phyloP scores from a whole-genome alignment of 305 asterid species.

The Fraxinus ornus region DNA sequence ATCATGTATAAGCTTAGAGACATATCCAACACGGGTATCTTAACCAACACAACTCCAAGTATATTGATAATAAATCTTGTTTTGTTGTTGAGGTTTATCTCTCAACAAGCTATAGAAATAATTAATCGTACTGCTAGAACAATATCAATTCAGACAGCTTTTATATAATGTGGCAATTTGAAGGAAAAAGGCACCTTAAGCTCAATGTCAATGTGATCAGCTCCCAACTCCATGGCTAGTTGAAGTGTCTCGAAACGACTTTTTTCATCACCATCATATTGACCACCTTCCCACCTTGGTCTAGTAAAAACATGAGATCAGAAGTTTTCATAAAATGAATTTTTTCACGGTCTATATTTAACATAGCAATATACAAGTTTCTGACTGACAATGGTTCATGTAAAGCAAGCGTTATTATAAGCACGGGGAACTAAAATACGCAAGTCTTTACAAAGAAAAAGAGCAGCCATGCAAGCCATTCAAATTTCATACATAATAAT shows the following conservation, averaged over 20 bases:
- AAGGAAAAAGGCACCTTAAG: constrained; percentile 58
- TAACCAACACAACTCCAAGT: neutral
- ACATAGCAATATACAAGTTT: neutral
- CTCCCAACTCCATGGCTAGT: constrained; percentile 92
- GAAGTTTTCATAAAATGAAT: constrained; percentile 10
- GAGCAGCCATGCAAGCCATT: neutral
- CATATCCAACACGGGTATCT: too few relatives aligned
- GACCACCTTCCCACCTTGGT: constrained; percentile 98
- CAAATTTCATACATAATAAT: neutral
- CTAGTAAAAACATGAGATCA: constrained; percentile 37
- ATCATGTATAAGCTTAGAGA: neutral
- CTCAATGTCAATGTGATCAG: constrained; percentile 94
- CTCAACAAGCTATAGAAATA: neutral
- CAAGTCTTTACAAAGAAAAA: neutral
- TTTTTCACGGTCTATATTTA: neutral
- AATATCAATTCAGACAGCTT: neutral
- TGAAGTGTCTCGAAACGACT: constrained; percentile 63
- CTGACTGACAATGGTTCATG: neutral
- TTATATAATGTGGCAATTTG: constrained; percentile 6
- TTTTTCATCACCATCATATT: constrained; percentile 78
- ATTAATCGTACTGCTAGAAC: neutral
- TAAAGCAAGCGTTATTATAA: neutral
- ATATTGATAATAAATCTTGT: neutral
- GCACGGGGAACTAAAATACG: too few relatives aligned
- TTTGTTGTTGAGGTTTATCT: neutral